Conservation (phyloP, 768 basidiomycete species). For the Termitomyces eurrhizus region DNA sequence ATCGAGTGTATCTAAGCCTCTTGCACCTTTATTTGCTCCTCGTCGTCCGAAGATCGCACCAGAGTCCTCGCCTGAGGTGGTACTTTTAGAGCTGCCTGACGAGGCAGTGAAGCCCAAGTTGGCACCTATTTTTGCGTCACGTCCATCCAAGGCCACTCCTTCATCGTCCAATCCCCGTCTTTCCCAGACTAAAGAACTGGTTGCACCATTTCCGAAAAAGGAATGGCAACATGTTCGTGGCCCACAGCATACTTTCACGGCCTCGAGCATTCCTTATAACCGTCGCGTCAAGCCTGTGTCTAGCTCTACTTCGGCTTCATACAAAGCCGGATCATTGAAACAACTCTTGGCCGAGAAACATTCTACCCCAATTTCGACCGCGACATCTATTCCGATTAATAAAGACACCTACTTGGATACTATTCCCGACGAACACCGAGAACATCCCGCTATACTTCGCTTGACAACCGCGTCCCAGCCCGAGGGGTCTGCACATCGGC, state of each 20-base stretch:
- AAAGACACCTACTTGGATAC: conserved; percentile 14
- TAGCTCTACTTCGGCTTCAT: neutral
- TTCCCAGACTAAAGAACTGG: conserved; percentile 1
- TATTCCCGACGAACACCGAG: conserved; percentile 30
- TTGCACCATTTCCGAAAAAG: conserved; percentile 45
- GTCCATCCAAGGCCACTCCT: neutral
- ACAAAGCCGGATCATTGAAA: neutral
- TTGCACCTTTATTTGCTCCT: conserved; percentile 45
- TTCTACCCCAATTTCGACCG: neutral
- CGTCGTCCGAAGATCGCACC: conserved; percentile 20
- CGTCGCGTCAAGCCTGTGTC: conserved; percentile 1
- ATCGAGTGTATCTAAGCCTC: conserved; percentile 23
- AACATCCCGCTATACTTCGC: conserved; percentile 51
- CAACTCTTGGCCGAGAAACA: neutral
- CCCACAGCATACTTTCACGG: conserved; percentile 38
- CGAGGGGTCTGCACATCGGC: conserved; percentile 30
- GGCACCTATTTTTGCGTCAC: conserved; percentile 1
- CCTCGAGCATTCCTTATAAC: conserved; percentile 7
- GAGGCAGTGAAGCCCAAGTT: conserved; percentile 1
- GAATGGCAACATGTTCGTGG: conserved; percentile 62
- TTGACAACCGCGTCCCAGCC: conserved; percentile 13
- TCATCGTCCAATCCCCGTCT: neutral
- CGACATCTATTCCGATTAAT: conserved; percentile 7
- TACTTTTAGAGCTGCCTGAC: conserved; percentile 2
- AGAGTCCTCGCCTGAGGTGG: conserved; percentile 1